Percentiles rank a stretch among this genome's conserved stretches.
phyloP scores from a whole-genome alignment of 352 stramenopile species.

The Globisporangium iwayamae region DNA sequence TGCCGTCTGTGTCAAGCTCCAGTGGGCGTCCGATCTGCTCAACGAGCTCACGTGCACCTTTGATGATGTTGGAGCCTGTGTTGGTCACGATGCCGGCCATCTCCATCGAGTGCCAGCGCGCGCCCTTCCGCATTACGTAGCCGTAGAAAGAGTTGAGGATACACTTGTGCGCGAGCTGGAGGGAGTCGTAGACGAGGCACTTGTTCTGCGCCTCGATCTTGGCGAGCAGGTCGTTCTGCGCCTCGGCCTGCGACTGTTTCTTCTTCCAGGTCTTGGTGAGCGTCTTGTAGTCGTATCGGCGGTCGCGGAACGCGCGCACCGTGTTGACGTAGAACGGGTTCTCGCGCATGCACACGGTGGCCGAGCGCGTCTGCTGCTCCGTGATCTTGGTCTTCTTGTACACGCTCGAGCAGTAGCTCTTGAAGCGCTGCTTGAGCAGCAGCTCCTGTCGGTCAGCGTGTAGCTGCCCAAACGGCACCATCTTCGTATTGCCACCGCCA shows the following conservation, averaged over 20 bases:
- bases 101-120: constrained; percentile 98
- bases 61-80: constrained; percentile 98
- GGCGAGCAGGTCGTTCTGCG: constrained; percentile 70
- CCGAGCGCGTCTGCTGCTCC: constrained; percentile 90
- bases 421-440: constrained; percentile 80
- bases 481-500: constrained; percentile 10
- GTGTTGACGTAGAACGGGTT: constrained; percentile 99
- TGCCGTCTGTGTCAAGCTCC: constrained; percentile 99
- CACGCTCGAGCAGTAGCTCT: constrained; percentile 95
- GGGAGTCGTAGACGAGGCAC: constrained; percentile 95
- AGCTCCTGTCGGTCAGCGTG: constrained; percentile 51
- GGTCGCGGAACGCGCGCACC: constrained; percentile 97
- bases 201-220: constrained; percentile 90
- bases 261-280: constrained; percentile 95
- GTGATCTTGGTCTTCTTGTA: constrained; percentile 98
- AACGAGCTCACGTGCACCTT: constrained; percentile 89
- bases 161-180: constrained; percentile 99
- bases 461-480: constrained; percentile 65
- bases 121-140: constrained; percentile 99
- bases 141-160: constrained; percentile 99
- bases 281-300: constrained; percentile 99
- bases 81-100: constrained; percentile 99
- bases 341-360: constrained; percentile 98
- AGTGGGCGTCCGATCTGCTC: constrained; percentile 95
- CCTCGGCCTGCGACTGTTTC: constrained; percentile 73